Base-by-base conservation (phyloP, 2,329 filamentous ascomycete genomes). In the Penicillium sp. region DNA sequence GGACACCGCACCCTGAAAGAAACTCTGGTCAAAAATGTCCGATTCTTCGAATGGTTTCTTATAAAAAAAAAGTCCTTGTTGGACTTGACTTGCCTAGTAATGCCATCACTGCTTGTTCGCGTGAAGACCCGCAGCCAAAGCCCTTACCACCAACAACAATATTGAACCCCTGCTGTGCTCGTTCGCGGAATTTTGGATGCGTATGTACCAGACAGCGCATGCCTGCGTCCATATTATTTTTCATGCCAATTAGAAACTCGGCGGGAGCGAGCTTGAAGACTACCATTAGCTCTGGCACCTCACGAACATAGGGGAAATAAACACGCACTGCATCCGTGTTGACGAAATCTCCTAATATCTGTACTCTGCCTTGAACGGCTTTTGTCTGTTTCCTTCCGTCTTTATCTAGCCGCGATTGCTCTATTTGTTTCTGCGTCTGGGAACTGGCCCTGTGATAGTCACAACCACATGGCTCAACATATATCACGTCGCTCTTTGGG, bases 111-210 rank as follows among this genome's bases (percentile, higher is more conserved):
- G 79, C 78, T 32, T 78, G 68, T 60, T 79, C 74, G 0, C 78
- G 72, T 10, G 75, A 78, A 0, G 77, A 79, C 7, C 78, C 79
- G 49, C 72, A 74, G 2, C 78, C 78, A 59, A 81, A 81, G 0
- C 70, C 75, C 45, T 76, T 72, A 0, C 77, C 77, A 0, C 77
- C 79, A 0, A 81, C 77, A 10, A 80, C 67, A n/a, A 81, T 62
- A 18, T 73, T 69, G 43, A 67, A 67, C 0, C 74, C 76, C 24
- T 73, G 60, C 38, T 69, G 66, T 11, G 72, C 75, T 8, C 62
- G 67, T 5, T 68, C 45, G 0, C 76, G 73, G 64, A 80, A 79
- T 1, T 70, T 64, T 0, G 77, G 77, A 51, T 76, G 62, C 0
- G 72, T 77, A n/a, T 43, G 14, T 4, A 43, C 5, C 22, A 43